Percentiles rank a stretch among this genome's conserved stretches.
phyloP scores from a whole-genome alignment of 2,329 filamentous ascomycete species.

The Aspergillus tubingensis region DNA sequence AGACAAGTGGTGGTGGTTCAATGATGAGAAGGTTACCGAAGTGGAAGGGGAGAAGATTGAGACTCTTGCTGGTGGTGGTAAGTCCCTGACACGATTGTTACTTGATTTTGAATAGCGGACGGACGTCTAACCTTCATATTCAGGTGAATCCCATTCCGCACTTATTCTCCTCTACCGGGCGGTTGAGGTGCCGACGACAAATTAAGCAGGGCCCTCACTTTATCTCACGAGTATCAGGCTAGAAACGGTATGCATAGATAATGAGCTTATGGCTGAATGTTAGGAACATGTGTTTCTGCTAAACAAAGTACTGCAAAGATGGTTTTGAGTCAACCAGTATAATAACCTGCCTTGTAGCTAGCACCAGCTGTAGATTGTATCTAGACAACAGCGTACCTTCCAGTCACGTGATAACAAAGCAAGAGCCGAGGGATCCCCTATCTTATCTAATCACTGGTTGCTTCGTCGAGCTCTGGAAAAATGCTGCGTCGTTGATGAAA shows the following conservation, averaged over 20 bases:
- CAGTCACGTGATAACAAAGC: neutral
- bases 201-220: constrained; percentile 24
- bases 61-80: constrained; percentile 82
- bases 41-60: constrained; percentile 90
- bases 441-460: constrained; percentile 5
- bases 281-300: neutral
- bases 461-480: neutral
- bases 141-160: constrained; percentile 54
- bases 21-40: constrained; percentile 95
- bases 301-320: neutral
- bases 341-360: neutral
- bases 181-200: constrained; percentile 49
- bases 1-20: constrained; percentile 99
- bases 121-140: constrained; percentile 19
- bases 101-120: neutral
- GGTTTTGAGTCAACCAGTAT: neutral
- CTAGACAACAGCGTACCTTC: neutral
- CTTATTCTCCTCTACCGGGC: constrained; percentile 54
- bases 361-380: neutral
- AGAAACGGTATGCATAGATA: constrained; percentile 5
- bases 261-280: constrained; percentile 5
- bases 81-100: constrained; percentile 26
- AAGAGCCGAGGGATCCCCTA: neutral
- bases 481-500: constrained; percentile 2
- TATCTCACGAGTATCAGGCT: neutral